Conservation (phyloP, 1,284 basidiomycete genomes). For the Cutaneotrichosporon sp. region DNA sequence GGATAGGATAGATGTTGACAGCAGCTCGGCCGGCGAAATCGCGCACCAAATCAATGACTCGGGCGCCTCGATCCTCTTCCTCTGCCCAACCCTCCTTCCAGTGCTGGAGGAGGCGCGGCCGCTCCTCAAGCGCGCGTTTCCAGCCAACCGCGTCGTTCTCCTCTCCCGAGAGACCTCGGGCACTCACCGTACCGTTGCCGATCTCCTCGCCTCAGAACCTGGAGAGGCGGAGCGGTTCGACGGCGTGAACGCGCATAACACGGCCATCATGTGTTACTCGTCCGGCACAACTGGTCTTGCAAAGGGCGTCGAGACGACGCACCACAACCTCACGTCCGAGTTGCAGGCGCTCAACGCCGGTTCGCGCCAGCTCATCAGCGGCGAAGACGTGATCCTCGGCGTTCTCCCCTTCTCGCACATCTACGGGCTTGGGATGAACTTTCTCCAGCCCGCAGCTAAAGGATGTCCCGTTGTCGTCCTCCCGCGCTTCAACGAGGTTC, state of each 20-base stretch:
- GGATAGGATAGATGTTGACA: not conserved
- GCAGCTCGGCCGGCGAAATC: conserved; percentile 37
- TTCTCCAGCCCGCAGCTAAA: conserved; percentile 63
- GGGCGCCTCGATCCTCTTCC: conserved; percentile 59
- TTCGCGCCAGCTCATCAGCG: conserved; percentile 11
- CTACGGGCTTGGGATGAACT: conserved; percentile 41
- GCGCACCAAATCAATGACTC: conserved; percentile 57
- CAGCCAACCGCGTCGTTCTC: conserved; percentile 18
- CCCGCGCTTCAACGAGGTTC: conserved; percentile 60
- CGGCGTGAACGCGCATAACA: conserved; percentile 16
- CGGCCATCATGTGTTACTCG: conserved; percentile 61
- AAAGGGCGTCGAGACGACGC: conserved; percentile 44
- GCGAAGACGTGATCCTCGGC: conserved; percentile 19
- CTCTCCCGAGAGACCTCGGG: conserved; percentile 10
- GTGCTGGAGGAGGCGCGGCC: conserved; percentile 36
- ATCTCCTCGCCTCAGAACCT: not conserved
- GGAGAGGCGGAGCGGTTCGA: conserved; percentile 12
- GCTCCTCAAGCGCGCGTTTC: conserved; percentile 19
- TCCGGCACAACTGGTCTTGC: conserved; percentile 60
- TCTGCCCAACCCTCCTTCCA: conserved; percentile 59
- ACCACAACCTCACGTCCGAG: conserved; percentile 58
- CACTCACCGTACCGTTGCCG: conserved; percentile 10
- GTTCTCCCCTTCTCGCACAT: conserved; percentile 26
- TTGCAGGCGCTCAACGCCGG: conserved; percentile 21
- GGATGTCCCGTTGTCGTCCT: conserved; percentile 68